phyloP scores from a whole-genome alignment of 164 flowering plant genomes.

The Magnolia officinalis region DNA sequence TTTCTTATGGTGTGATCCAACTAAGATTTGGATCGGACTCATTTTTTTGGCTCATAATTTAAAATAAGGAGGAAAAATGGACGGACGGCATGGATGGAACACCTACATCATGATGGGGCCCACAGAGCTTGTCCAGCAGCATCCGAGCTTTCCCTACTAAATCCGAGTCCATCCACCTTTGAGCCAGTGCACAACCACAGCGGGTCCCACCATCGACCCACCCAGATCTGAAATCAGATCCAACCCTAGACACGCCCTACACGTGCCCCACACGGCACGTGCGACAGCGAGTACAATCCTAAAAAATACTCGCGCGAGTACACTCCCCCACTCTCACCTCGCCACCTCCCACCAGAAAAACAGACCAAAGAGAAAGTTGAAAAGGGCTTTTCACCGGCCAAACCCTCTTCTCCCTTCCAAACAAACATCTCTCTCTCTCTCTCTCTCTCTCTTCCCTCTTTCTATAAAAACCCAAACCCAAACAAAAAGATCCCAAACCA shows the following conservation, averaged over 20 bases:
- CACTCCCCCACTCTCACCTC: not conserved
- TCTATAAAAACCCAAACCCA: constrained; percentile 6
- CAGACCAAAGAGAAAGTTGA: constrained; percentile 45
- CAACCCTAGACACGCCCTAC: not conserved
- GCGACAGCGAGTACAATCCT: not conserved
- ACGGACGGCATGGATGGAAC: no score
- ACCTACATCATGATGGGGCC: no score
- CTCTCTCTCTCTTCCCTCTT: constrained; percentile 8
- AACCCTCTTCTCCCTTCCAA: not conserved
- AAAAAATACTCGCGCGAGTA: not conserved
- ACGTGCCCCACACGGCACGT: not conserved
- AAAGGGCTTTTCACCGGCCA: constrained; percentile 61
- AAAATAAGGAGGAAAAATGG: no score
- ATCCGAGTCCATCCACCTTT: no score
- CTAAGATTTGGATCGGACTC: no score
- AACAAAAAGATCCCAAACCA: not conserved
- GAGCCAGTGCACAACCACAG: no score
- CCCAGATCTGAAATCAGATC: no score
- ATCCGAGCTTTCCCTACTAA: no score
- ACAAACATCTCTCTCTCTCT: constrained; percentile 6
- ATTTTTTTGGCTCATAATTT: no score
- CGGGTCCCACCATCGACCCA: no score
- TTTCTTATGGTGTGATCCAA: no score
- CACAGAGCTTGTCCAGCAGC: no score
- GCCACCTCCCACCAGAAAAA: constrained; percentile 18